Conservation (phyloP, 768 basidiomycete species). For the Psilocybe sp. region DNA sequence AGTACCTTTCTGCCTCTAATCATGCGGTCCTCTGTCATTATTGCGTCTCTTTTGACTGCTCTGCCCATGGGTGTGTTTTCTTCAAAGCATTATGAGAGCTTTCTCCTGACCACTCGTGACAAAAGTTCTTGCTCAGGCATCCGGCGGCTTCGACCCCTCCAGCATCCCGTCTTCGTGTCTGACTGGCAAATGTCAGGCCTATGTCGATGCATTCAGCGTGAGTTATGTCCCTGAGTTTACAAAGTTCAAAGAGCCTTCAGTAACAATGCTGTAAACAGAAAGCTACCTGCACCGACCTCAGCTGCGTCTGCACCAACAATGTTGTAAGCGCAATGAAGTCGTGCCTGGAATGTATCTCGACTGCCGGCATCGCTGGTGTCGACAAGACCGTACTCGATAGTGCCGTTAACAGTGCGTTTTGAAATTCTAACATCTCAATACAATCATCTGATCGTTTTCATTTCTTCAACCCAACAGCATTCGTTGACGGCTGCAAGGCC, state of each 20-base stretch:
- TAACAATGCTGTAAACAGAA: neutral
- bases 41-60: too few species aligned
- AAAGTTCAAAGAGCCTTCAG: neutral
- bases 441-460: neutral
- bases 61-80: neutral
- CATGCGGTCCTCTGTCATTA: too few species aligned
- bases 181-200: constrained; percentile 2
- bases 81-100: neutral
- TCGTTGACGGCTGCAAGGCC: constrained; percentile 4
- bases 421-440: neutral
- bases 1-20: too few species aligned
- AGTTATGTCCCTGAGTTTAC: neutral
- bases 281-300: constrained; percentile 7
- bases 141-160: constrained; percentile 9
- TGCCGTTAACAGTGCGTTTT: constrained; percentile 4
- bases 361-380: constrained; percentile 1
- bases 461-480: constrained; percentile 1
- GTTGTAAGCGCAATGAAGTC: constrained; percentile 5
- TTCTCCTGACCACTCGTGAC: neutral
- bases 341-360: constrained; percentile 13
- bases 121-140: constrained; percentile 4
- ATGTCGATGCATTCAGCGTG: constrained; percentile 2
- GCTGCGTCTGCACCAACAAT: constrained; percentile 13
- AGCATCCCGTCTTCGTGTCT: constrained; percentile 10
- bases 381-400: constrained; percentile 10